These are phyloP conservation scores for Maudiozyma bulderi DNA, from an alignment of 805 yeast genomes.

Conservation along the genomic window DNA sequence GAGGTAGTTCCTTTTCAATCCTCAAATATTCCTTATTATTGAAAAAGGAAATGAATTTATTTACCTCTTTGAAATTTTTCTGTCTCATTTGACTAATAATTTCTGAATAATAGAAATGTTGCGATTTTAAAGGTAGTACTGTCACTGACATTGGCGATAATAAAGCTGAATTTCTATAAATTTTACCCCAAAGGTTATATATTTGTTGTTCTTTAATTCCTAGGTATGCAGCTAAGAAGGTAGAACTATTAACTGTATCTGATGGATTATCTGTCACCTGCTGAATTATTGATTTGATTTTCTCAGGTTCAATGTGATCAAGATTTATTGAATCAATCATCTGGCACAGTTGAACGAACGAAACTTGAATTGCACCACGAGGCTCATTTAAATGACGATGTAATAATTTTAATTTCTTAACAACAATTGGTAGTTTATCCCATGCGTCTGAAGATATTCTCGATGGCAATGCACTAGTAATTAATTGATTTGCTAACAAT, in stretches of 20 bases:
- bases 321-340: slow-evolving; percentile 31
- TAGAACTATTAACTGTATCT: slow-evolving; percentile 16
- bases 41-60: slow-evolving; percentile 18
- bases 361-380: slow-evolving; percentile 33
- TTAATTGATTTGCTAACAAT: slow-evolving; percentile 24
- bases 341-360: slow-evolving; percentile 31
- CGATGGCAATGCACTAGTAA: slow-evolving; percentile 29
- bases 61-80: slow-evolving; percentile 13
- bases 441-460: slow-evolving; percentile 35
- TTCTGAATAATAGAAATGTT: slow-evolving; percentile 28
- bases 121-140: slow-evolving; percentile 33
- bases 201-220: slow-evolving; percentile 39
- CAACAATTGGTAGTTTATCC: slow-evolving; percentile 31
- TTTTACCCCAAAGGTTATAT: slow-evolving; percentile 36
- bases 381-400: slow-evolving; percentile 37
- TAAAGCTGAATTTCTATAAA: slow-evolving; percentile 25
- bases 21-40: slow-evolving; percentile 7
- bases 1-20: slow-evolving; percentile 19
- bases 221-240: slow-evolving; percentile 38
- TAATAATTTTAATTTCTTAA: slow-evolving; percentile 36
- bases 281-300: not conserved
- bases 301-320: not conserved
- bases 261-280: not conserved
- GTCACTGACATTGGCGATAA: slow-evolving; percentile 36
- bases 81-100: slow-evolving; percentile 25